A percentile compares a stretch with the other conserved stretches of the same genome.
Evolutionary conservation across 75 land plant species (phyloP).

Genomic region (Ceratopteris richardii): DNA sequence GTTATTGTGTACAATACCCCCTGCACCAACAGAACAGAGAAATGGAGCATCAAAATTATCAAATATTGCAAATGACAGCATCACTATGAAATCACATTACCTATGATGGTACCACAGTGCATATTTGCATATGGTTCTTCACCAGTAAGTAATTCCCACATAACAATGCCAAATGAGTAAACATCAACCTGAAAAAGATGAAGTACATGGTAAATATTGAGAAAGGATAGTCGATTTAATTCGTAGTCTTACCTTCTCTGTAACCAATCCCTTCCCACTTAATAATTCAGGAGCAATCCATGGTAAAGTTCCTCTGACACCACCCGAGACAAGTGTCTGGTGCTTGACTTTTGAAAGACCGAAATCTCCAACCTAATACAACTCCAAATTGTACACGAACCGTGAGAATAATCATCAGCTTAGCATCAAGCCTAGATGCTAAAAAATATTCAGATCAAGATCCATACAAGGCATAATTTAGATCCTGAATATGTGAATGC

Average conservation of each 20-base stretch:
- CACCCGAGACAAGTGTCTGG: slow-evolving; percentile 81
- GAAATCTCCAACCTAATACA: slow-evolving; percentile 75
- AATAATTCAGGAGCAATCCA: slow-evolving; percentile 97
- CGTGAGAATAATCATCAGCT: background rate
- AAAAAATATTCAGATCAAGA: too few relatives aligned
- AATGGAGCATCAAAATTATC: background rate
- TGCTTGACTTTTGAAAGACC: slow-evolving; percentile 81
- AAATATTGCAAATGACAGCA: background rate
- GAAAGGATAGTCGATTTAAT: background rate
- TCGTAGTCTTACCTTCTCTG: slow-evolving; percentile 53
- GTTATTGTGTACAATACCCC: slow-evolving; percentile 52
- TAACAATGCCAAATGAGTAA: slow-evolving; percentile 88
- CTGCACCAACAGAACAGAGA: slow-evolving; percentile 13
- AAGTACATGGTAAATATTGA: background rate
- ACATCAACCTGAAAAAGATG: slow-evolving; percentile 65
- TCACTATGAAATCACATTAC: slow-evolving; percentile 16
- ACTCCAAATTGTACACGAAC: background rate
- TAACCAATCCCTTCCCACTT: slow-evolving; percentile 60
- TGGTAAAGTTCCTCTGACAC: slow-evolving; percentile 87
- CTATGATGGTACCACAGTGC: slow-evolving; percentile 84
- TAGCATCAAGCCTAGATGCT: too few relatives aligned
- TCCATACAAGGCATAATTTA: too few relatives aligned
- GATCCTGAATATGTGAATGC: too few relatives aligned
- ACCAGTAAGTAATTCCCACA: slow-evolving; percentile 94
- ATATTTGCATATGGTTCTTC: slow-evolving; percentile 85